These are phyloP conservation scores for Smallanthus sonchifolius DNA, from an alignment of 129 eudicot genomes.

Conservation along the genomic window DNA sequence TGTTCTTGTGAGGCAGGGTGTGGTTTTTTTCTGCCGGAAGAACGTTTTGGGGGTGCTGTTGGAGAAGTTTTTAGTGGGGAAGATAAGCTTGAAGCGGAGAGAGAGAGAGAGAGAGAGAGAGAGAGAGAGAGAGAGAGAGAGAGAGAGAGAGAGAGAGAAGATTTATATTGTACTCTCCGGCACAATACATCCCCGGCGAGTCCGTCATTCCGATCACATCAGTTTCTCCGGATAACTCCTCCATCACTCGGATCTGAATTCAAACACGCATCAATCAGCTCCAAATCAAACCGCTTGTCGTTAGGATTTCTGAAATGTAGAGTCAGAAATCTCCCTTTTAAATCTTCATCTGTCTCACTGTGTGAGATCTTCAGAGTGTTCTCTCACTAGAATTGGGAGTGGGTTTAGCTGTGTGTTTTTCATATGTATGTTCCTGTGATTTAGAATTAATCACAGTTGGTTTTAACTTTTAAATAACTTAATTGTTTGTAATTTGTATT, in stretches of 20 bases:
- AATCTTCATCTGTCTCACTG: constrained; percentile 33
- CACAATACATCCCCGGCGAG: constrained; percentile 32
- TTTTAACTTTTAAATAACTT: too few species aligned
- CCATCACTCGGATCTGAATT: constrained; percentile 60
- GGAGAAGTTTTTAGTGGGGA: too few species aligned
- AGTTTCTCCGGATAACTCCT: constrained; percentile 51
- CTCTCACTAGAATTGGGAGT: constrained; percentile 30
- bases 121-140: too few species aligned
- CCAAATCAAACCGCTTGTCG: not conserved
- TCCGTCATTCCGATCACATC: constrained; percentile 30
- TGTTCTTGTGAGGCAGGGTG: too few species aligned
- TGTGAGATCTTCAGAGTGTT: constrained; percentile 11
- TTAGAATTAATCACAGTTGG: too few species aligned
- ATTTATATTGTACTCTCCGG: constrained; percentile 38
- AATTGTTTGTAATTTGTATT: too few species aligned
- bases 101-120: too few species aligned
- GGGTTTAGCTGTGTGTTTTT: constrained; percentile 1
- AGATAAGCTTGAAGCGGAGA: too few species aligned
- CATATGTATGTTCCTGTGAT: constrained; percentile 15
- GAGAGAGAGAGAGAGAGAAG: too few species aligned
- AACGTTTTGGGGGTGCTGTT: too few species aligned
- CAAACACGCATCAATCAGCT: constrained; percentile 39
- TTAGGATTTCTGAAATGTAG: constrained; percentile 30
- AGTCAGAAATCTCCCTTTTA: constrained; percentile 15
- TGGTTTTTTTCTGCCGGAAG: too few species aligned